These are phyloP conservation scores for Collybiopsis confluens DNA, from an alignment of 768 basidiomycete genomes.

Conservation along the genomic window DNA sequence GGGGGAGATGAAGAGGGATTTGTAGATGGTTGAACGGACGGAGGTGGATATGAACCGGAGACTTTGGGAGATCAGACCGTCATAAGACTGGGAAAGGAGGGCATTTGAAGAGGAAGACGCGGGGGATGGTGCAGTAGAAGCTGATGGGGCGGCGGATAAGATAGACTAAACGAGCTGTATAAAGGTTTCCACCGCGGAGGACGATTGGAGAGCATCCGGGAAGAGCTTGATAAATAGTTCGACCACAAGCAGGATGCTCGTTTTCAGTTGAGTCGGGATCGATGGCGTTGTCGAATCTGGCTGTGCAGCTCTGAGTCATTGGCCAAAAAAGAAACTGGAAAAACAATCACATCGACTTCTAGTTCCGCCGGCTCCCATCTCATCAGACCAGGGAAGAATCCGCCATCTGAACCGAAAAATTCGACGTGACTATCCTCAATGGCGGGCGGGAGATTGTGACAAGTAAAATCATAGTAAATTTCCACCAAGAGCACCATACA, in stretches of 20 bases:
- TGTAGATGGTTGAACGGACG: constrained; percentile 84
- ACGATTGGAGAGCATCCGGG: constrained; percentile 67
- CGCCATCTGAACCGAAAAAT: constrained; percentile 70
- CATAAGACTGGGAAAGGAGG: constrained; percentile 67
- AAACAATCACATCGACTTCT: constrained; percentile 62
- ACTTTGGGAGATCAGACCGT: constrained; percentile 87
- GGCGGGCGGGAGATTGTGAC: constrained; percentile 91
- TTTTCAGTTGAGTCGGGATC: constrained; percentile 86
- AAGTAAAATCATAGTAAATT: constrained; percentile 90
- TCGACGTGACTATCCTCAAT: constrained; percentile 85
- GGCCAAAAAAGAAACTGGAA: background rate
- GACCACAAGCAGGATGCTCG: constrained; percentile 83
- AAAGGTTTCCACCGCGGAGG: constrained; percentile 62
- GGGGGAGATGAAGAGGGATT: constrained; percentile 68
- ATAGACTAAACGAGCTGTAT: constrained; percentile 91
- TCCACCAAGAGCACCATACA: constrained; percentile 76
- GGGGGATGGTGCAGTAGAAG: too few relatives aligned
- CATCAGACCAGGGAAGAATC: constrained; percentile 79
- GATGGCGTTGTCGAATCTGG: constrained; percentile 81
- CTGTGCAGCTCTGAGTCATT: constrained; percentile 28
- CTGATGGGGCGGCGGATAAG: constrained; percentile 51
- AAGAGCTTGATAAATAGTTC: constrained; percentile 86
- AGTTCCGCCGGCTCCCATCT: constrained; percentile 72
- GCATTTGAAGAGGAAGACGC: constrained; percentile 36
- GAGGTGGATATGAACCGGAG: constrained; percentile 89